Conservation (phyloP, 495 filamentous ascomycete species). For the Xylaria intraflava region DNA sequence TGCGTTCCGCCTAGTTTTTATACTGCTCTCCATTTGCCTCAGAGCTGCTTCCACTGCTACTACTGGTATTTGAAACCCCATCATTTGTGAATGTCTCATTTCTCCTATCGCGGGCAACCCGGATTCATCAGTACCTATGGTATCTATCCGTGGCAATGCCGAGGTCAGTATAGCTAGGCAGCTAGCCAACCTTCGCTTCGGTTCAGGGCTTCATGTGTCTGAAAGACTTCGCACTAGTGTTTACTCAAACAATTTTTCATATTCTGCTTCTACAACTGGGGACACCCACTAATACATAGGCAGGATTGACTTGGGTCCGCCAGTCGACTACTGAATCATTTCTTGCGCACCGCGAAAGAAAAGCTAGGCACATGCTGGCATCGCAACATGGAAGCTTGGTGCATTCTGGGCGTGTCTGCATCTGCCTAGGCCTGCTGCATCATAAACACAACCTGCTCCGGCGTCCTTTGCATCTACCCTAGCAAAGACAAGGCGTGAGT, state of each 20-base stretch:
- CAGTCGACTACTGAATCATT: background rate
- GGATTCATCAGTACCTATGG: too few relatives aligned
- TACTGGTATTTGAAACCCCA: too few relatives aligned
- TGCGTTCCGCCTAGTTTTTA: too few relatives aligned
- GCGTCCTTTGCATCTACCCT: background rate
- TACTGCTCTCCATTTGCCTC: too few relatives aligned
- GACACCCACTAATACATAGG: background rate
- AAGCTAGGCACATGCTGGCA: background rate
- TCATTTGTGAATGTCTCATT: too few relatives aligned
- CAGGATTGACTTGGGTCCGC: background rate
- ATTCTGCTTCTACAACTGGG: background rate
- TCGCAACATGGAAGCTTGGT: background rate
- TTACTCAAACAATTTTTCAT: background rate
- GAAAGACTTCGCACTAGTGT: too few relatives aligned
- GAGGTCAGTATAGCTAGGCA: too few relatives aligned
- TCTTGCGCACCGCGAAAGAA: conserved; percentile 1
- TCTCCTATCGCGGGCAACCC: too few relatives aligned
- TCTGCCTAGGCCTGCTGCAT: background rate
- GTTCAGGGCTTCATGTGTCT: background rate
- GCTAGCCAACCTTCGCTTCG: too few relatives aligned
- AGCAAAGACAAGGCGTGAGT: background rate
- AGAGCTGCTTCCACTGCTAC: too few relatives aligned
- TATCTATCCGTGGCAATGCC: too few relatives aligned
- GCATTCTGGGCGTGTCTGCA: background rate
- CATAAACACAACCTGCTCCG: background rate